These are phyloP conservation scores for Setaria italica DNA, from an alignment of 202 grass and related monocot genomes.

Conservation along the genomic window DNA sequence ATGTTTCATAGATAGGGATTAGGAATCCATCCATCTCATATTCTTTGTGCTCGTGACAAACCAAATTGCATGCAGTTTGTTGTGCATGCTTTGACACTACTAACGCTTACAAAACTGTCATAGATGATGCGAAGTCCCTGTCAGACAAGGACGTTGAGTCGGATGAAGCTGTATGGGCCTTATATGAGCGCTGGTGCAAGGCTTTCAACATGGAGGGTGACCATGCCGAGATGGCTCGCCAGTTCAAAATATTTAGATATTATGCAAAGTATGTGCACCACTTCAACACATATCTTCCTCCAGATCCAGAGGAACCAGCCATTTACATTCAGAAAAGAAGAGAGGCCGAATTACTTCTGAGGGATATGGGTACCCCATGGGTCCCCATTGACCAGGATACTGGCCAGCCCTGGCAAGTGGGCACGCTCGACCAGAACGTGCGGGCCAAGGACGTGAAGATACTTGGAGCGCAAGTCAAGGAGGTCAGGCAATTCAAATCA, in stretches of 20 bases:
- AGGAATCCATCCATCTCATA: background rate
- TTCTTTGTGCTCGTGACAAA: background rate
- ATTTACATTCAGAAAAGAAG: background rate
- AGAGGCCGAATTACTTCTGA: background rate
- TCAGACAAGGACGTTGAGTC: background rate
- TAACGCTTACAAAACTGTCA: background rate
- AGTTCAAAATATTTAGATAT: background rate
- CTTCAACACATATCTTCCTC: background rate
- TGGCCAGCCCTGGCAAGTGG: too few species aligned
- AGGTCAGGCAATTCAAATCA: too few species aligned
- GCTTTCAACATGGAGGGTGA: background rate
- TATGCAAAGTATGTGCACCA: background rate
- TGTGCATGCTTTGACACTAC: background rate
- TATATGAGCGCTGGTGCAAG: background rate
- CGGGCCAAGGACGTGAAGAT: too few species aligned
- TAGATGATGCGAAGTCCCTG: background rate
- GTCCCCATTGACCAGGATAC: too few species aligned
- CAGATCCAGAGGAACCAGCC: background rate
- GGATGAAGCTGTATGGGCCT: background rate
- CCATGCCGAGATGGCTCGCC: conserved; percentile 6
- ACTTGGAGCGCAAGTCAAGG: too few species aligned
- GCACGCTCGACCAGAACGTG: too few species aligned
- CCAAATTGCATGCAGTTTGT: background rate
- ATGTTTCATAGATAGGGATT: background rate
- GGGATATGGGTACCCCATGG: too few species aligned